Evolutionary conservation across 2,329 filamentous ascomycete genomes (phyloP).

Genomic region (Colletotrichum orbiculare): DNA sequence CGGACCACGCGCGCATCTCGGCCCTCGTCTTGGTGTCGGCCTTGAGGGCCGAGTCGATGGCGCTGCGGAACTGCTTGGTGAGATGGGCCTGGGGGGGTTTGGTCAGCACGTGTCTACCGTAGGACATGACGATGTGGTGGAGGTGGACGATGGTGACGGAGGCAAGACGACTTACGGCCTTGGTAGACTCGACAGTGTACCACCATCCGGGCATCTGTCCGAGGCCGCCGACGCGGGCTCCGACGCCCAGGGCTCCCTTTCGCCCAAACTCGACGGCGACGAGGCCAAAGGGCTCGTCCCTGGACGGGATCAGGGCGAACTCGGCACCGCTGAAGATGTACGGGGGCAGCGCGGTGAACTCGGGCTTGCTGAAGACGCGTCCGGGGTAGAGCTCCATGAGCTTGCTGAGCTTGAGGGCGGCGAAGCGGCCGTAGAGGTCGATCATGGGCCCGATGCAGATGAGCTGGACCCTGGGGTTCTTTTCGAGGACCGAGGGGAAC

Average conservation of each 20-base stretch:
- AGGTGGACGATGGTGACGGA: neutral
- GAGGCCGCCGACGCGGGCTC: slow-evolving; percentile 73
- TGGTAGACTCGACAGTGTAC: slow-evolving; percentile 75
- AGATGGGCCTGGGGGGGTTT: slow-evolving; percentile 57
- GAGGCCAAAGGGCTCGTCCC: slow-evolving; percentile 76
- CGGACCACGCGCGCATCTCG: slow-evolving; percentile 72
- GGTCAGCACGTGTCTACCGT: neutral
- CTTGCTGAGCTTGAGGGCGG: slow-evolving; percentile 70
- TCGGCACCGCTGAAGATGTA: slow-evolving; percentile 76
- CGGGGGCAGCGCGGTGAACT: slow-evolving; percentile 73
- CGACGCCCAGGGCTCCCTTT: slow-evolving; percentile 75
- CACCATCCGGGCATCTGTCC: slow-evolving; percentile 79
- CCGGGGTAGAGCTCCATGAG: slow-evolving; percentile 75
- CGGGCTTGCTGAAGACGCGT: slow-evolving; percentile 73
- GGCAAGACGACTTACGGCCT: slow-evolving; percentile 49
- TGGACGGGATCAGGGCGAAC: slow-evolving; percentile 75
- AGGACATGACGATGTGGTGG: neutral
- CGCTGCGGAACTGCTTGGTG: slow-evolving; percentile 72
- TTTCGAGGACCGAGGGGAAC: slow-evolving; percentile 71
- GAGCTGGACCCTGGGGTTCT: slow-evolving; percentile 68
- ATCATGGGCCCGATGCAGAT: slow-evolving; percentile 74
- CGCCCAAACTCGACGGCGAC: slow-evolving; percentile 77
- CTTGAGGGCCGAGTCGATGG: slow-evolving; percentile 69
- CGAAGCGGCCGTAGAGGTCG: slow-evolving; percentile 75
- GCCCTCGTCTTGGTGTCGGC: slow-evolving; percentile 66